These are phyloP conservation scores for Orbilia blumenaviensis DNA, from an alignment of 2,329 filamentous ascomycete genomes.

Conservation along the genomic window DNA sequence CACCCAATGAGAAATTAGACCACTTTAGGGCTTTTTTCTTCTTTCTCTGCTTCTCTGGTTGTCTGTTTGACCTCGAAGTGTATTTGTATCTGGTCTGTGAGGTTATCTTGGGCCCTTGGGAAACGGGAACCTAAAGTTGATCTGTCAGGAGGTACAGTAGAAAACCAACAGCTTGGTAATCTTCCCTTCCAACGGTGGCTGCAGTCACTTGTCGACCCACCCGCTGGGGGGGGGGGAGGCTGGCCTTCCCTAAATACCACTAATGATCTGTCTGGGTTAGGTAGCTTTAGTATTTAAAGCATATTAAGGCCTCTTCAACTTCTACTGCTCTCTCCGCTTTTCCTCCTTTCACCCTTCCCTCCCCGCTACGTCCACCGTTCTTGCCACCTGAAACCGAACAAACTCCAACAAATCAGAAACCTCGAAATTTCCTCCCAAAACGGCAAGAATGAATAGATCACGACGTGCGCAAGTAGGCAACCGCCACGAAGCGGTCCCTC, in stretches of 20 bases:
- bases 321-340: slow-evolving; percentile 6
- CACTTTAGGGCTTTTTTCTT: background rate
- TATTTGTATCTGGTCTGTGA: too few relatives aligned
- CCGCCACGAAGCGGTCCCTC: slow-evolving; percentile 13
- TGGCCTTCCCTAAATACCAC: background rate
- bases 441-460: slow-evolving; percentile 20
- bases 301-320: too few relatives aligned
- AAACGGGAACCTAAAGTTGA: too few relatives aligned
- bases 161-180: background rate
- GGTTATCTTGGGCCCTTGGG: too few relatives aligned
- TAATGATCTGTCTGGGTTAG: background rate
- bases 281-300: too few relatives aligned
- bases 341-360: slow-evolving; percentile 16
- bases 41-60: too few relatives aligned
- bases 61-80: too few relatives aligned
- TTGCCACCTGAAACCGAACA: background rate
- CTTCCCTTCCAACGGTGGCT: background rate
- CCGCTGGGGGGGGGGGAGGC: too few relatives aligned
- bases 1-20: background rate
- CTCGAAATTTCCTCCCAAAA: background rate
- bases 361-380: slow-evolving; percentile 8
- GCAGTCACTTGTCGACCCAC: too few relatives aligned
- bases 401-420: slow-evolving; percentile 2
- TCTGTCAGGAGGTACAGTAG: slow-evolving; percentile 15
- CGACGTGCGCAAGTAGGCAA: slow-evolving; percentile 8